A percentile compares a stretch with the other conserved stretches of the same genome.
phyloP scores from a whole-genome alignment of 495 filamentous ascomycete genomes.

The Elaphomyces granulatus region DNA sequence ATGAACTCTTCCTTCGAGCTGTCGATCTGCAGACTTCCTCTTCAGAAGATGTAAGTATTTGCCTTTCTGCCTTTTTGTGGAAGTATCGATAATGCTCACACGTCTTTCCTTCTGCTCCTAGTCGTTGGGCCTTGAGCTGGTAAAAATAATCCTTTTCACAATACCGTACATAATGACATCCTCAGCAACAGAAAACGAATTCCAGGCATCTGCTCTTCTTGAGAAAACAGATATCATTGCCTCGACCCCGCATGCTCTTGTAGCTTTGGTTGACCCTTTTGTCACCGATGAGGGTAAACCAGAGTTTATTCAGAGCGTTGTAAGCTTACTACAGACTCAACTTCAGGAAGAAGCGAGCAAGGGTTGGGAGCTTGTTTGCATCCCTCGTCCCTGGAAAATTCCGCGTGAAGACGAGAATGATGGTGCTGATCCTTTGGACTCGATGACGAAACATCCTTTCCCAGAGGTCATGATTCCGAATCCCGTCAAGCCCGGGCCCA shows the following conservation, averaged over 20 bases:
- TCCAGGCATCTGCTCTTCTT: constrained; percentile 61
- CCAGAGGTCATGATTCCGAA: constrained; percentile 61
- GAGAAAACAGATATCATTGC: constrained; percentile 89
- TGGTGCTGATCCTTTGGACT: constrained; percentile 27
- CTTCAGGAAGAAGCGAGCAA: constrained; percentile 54
- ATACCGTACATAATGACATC: constrained; percentile 82
- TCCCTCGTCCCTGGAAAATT: constrained; percentile 72
- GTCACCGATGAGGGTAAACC: constrained; percentile 39
- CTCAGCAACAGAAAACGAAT: constrained; percentile 45
- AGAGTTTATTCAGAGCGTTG: constrained; percentile 49
- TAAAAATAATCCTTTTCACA: constrained; percentile 87
- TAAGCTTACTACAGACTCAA: constrained; percentile 72
- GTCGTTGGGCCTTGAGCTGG: constrained; percentile 66
- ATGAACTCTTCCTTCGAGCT: constrained; percentile 71
- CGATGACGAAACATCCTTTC: constrained; percentile 55
- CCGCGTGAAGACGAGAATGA: constrained; percentile 33
- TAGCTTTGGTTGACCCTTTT: constrained; percentile 73
- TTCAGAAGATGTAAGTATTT: constrained; percentile 63
- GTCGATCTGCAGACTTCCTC: constrained; percentile 82
- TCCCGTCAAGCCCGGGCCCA: constrained; percentile 55
- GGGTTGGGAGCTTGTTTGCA: constrained; percentile 61
- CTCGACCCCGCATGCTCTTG: constrained; percentile 64
- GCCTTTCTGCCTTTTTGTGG: not conserved
- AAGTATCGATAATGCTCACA: constrained; percentile 3
- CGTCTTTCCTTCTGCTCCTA: constrained; percentile 11